These are phyloP conservation scores for Pyrus betulifolia DNA, from an alignment of 306 rosid genomes.

Conservation along the genomic window DNA sequence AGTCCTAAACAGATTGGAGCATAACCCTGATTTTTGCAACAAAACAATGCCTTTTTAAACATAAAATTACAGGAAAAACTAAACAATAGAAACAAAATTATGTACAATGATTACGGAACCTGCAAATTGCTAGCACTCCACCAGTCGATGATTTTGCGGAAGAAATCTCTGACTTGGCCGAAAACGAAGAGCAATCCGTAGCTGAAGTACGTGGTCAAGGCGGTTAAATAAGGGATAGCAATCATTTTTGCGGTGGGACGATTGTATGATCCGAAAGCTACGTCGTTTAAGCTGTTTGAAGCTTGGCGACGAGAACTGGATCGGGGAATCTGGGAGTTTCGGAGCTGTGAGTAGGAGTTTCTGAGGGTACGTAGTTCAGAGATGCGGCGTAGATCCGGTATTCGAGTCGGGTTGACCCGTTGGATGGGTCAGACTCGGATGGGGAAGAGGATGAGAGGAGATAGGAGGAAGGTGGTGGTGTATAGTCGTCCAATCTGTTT, in stretches of 20 bases:
- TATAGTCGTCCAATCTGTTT: neutral
- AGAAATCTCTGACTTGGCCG: constrained; percentile 82
- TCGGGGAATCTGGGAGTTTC: neutral
- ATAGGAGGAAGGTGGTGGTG: neutral
- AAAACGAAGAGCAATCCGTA: constrained; percentile 81
- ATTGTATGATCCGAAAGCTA: neutral
- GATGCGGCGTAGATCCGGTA: neutral
- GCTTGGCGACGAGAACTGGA: neutral
- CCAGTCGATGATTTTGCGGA: constrained; percentile 66
- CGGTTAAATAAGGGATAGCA: constrained; percentile 77
- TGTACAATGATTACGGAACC: constrained; percentile 16
- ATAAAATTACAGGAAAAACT: neutral
- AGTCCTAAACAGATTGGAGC: constrained; percentile 92
- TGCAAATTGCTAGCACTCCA: constrained; percentile 54
- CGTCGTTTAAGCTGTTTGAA: neutral
- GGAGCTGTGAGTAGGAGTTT: neutral
- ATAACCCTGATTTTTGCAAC: constrained; percentile 42
- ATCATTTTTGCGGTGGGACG: constrained; percentile 22
- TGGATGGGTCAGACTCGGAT: neutral
- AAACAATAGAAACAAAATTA: neutral
- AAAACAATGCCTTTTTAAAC: neutral
- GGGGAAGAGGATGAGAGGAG: neutral
- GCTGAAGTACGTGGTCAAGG: constrained; percentile 89
- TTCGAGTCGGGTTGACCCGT: neutral
- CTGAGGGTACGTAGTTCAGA: neutral